Conservation (phyloP, 1,284 basidiomycete genomes). For the Veloporphyrellus conicus region DNA sequence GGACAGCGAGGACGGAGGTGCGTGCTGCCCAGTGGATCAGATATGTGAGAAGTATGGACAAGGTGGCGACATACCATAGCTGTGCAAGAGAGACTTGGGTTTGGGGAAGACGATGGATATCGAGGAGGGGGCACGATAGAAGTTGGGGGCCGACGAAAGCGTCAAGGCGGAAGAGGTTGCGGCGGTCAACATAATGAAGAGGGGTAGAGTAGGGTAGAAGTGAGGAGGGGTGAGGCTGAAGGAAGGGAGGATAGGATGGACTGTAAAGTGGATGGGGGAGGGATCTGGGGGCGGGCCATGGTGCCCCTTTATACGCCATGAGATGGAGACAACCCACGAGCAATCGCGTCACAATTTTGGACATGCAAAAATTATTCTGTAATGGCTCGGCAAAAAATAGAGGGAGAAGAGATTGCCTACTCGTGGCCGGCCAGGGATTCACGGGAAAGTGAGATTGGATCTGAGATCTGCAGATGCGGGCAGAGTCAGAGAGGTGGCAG, state of each 20-base stretch:
- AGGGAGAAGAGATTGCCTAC: conserved; percentile 33
- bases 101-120: conserved; percentile 30
- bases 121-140: conserved; percentile 32
- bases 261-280: conserved; percentile 27
- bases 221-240: conserved; percentile 3
- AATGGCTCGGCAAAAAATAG: conserved; percentile 31
- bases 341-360: conserved; percentile 20
- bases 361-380: conserved; percentile 30
- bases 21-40: conserved; percentile 44
- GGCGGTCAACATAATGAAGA: conserved; percentile 29
- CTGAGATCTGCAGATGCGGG: conserved; percentile 35
- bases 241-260: conserved; percentile 8
- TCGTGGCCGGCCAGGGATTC: conserved; percentile 31
- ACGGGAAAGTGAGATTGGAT: conserved; percentile 32
- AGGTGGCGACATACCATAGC: conserved; percentile 22
- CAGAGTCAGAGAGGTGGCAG: conserved; percentile 24
- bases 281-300: conserved; percentile 24
- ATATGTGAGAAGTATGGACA: neutral
- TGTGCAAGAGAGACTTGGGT: conserved; percentile 27
- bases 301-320: conserved; percentile 42
- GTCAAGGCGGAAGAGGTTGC: conserved; percentile 32
- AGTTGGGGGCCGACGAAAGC: conserved; percentile 32
- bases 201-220: neutral
- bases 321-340: conserved; percentile 21
- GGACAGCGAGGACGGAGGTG: conserved; percentile 56